phyloP scores from a whole-genome alignment of 2,329 filamentous ascomycete genomes.

The Gremmenia infestans region DNA sequence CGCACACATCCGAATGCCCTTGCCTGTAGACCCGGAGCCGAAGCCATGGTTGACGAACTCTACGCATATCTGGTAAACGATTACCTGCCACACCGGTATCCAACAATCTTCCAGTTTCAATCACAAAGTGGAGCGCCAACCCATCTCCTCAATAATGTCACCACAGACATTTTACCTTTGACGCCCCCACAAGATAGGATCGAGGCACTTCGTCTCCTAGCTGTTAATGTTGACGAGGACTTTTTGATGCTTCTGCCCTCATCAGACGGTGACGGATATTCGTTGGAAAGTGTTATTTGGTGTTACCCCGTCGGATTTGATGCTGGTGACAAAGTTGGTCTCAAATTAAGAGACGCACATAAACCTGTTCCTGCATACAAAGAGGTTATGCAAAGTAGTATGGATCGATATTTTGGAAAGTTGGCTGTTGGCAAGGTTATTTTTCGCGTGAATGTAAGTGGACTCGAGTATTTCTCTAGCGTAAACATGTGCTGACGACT shows the following conservation, averaged over 20 bases:
- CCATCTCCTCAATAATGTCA: conserved; percentile 38
- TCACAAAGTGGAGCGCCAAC: neutral
- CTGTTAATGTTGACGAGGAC: conserved; percentile 50
- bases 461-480: neutral
- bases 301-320: conserved; percentile 54
- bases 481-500: neutral
- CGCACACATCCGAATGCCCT: conserved; percentile 1
- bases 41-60: conserved; percentile 46
- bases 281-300: conserved; percentile 48
- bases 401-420: conserved; percentile 54
- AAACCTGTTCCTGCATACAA: conserved; percentile 50
- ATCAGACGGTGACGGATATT: conserved; percentile 34
- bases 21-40: conserved; percentile 13
- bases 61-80: conserved; percentile 47
- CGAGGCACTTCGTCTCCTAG: conserved; percentile 41
- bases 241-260: conserved; percentile 51
- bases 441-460: conserved; percentile 42
- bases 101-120: conserved; percentile 41
- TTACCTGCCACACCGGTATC: conserved; percentile 52
- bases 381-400: conserved; percentile 47
- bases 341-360: conserved; percentile 48
- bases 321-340: conserved; percentile 45
- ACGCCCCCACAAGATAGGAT: conserved; percentile 28
- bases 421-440: conserved; percentile 48
- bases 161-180: conserved; percentile 37